These are phyloP conservation scores for Hylodesmum podocarpum DNA, from an alignment of 306 rosid genomes.

Conservation along the genomic window DNA sequence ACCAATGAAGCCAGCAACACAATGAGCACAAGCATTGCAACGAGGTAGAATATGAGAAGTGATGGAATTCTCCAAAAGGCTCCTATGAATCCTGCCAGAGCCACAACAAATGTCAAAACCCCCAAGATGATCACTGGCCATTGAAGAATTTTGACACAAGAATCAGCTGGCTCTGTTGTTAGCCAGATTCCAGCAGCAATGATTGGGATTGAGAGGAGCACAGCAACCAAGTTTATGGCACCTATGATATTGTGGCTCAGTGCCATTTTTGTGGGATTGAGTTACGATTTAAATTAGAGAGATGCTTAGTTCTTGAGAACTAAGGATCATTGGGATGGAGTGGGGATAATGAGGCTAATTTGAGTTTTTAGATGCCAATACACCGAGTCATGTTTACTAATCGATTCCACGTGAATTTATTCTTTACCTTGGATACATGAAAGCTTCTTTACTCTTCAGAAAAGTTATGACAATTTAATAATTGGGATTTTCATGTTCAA, in stretches of 20 bases:
- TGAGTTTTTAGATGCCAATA: neutral
- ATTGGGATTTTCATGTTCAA: slow-evolving; percentile 20
- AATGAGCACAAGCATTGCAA: slow-evolving; percentile 68
- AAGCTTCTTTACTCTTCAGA: slow-evolving; percentile 30
- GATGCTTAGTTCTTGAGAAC: neutral
- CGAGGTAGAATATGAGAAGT: slow-evolving; percentile 58
- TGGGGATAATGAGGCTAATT: neutral
- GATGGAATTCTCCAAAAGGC: slow-evolving; percentile 69
- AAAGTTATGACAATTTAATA: slow-evolving; percentile 14
- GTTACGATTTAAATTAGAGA: neutral
- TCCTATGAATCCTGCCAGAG: slow-evolving; percentile 73
- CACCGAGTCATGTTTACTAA: neutral
- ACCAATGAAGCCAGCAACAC: slow-evolving; percentile 58
- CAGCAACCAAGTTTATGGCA: slow-evolving; percentile 69
- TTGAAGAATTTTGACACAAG: slow-evolving; percentile 75
- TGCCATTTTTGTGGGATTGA: slow-evolving; percentile 45
- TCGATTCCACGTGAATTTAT: slow-evolving; percentile 23
- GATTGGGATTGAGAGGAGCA: slow-evolving; percentile 81
- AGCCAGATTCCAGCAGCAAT: slow-evolving; percentile 92
- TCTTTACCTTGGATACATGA: slow-evolving; percentile 44
- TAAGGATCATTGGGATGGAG: neutral
- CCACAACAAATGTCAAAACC: slow-evolving; percentile 55
- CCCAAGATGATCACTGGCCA: slow-evolving; percentile 78
- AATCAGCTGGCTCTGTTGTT: slow-evolving; percentile 65
- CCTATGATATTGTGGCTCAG: slow-evolving; percentile 71